Evolutionary conservation across 2,329 filamentous ascomycete species (phyloP).

Genomic region (Zasmidium citrigriseum): DNA sequence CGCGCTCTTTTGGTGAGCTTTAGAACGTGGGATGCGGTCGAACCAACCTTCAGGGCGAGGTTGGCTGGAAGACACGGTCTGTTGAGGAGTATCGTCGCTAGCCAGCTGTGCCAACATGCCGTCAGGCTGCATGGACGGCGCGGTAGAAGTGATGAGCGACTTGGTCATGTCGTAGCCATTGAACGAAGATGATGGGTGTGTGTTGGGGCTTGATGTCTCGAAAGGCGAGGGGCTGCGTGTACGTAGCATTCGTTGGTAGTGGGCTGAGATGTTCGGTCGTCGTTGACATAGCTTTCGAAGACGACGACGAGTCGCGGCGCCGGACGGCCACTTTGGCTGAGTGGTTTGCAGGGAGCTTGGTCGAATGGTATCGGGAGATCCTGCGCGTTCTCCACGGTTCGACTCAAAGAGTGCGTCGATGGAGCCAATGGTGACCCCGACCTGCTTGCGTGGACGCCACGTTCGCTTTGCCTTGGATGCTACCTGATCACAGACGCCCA

Average conservation of each 20-base stretch:
- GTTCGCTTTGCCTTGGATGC: slow-evolving; percentile 62
- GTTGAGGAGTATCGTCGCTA: slow-evolving; percentile 30
- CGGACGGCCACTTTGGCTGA: slow-evolving; percentile 56
- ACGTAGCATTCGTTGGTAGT: slow-evolving; percentile 64
- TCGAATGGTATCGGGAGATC: slow-evolving; percentile 47
- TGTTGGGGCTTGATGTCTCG: slow-evolving; percentile 38
- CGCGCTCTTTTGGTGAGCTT: slow-evolving; percentile 53
- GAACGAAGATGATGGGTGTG: slow-evolving; percentile 37
- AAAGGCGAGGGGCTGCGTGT: slow-evolving; percentile 63
- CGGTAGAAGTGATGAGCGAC: slow-evolving; percentile 54
- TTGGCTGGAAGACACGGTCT: slow-evolving; percentile 15
- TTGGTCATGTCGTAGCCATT: slow-evolving; percentile 53
- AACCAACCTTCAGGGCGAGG: slow-evolving; percentile 42
- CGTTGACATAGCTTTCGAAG: slow-evolving; percentile 62
- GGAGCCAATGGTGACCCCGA: slow-evolving; percentile 29
- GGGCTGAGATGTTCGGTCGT: slow-evolving; percentile 62
- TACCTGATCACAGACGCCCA: slow-evolving; percentile 65
- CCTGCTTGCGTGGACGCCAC: slow-evolving; percentile 53
- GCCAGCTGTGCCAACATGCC: slow-evolving; percentile 50
- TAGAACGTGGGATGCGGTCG: slow-evolving; percentile 44
- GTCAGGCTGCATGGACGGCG: slow-evolving; percentile 53
- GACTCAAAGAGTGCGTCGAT: slow-evolving; percentile 26
- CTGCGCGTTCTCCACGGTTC: slow-evolving; percentile 29
- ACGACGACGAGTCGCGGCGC: slow-evolving; percentile 59
- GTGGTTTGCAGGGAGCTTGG: slow-evolving; percentile 37